These are phyloP conservation scores for Macrocybe gigantea DNA, from an alignment of 768 basidiomycete species.

Conservation along the genomic window DNA sequence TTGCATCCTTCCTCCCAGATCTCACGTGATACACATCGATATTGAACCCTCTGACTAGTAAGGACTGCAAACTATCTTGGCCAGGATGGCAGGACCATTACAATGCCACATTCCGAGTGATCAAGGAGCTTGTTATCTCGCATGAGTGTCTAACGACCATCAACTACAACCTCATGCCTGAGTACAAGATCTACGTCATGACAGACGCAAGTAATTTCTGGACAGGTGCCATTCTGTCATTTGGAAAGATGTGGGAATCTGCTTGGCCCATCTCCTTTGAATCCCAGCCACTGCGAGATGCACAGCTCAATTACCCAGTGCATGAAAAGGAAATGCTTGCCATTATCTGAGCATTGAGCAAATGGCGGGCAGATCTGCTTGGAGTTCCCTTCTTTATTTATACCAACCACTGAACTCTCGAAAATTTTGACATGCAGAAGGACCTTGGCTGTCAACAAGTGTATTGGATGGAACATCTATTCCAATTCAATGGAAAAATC, in stretches of 20 bases:
- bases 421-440: too few relatives aligned
- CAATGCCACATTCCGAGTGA: conserved; percentile 12
- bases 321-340: too few relatives aligned
- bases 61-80: conserved; percentile 2
- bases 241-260: conserved; percentile 16
- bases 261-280: conserved; percentile 21
- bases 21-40: conserved; percentile 13
- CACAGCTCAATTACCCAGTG: too few relatives aligned
- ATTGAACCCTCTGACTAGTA: conserved; percentile 10
- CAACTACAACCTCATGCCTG: too few relatives aligned
- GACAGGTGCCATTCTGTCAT: conserved; percentile 18
- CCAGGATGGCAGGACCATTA: conserved; percentile 10
- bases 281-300: too few relatives aligned
- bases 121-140: conserved; percentile 19
- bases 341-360: too few relatives aligned
- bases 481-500: conserved; percentile 22
- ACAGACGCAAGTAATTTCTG: conserved; percentile 17
- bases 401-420: too few relatives aligned
- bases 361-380: conserved; percentile 11
- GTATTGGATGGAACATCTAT: conserved; percentile 12
- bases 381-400: background rate
- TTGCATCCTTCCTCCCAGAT: conserved; percentile 11
- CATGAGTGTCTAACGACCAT: too few relatives aligned
- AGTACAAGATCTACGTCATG: conserved; percentile 21
- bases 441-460: background rate